A percentile compares a stretch with the other conserved stretches of the same genome.
Conservation (phyloP, 1,284 basidiomycete genomes). For the Somion occarium region DNA sequence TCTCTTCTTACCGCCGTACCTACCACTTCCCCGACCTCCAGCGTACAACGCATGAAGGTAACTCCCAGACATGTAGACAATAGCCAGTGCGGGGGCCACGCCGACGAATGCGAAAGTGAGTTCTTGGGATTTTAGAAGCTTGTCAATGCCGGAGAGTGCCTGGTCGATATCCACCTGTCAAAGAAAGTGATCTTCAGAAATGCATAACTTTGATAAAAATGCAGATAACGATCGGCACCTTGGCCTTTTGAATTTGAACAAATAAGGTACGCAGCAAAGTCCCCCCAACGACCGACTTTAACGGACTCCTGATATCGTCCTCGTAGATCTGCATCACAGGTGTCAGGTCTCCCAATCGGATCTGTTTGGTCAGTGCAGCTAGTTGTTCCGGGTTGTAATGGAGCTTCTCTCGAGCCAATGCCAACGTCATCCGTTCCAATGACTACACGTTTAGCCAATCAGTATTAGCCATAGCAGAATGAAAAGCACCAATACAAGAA, state of each 20-base stretch:
- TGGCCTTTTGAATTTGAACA: conserved; percentile 96
- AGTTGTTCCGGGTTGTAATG: conserved; percentile 61
- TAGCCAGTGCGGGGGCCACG: conserved; percentile 83
- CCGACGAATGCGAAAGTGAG: conserved; percentile 97
- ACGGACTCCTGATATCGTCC: conserved; percentile 82
- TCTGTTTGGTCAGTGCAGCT: conserved; percentile 56
- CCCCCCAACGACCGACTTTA: conserved; percentile 79
- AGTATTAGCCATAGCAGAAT: too few relatives aligned
- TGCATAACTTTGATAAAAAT: neutral
- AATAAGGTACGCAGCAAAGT: conserved; percentile 84
- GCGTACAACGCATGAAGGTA: conserved; percentile 48
- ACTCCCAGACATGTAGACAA: conserved; percentile 69
- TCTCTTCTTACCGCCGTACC: conserved; percentile 47
- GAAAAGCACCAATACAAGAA: neutral
- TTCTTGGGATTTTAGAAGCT: conserved; percentile 91
- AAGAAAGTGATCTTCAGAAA: too few relatives aligned
- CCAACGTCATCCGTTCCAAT: conserved; percentile 88
- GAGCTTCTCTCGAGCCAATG: conserved; percentile 80
- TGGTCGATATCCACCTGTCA: conserved; percentile 86
- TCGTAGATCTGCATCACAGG: conserved; percentile 89
- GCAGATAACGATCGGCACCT: conserved; percentile 44
- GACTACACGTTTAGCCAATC: too few relatives aligned
- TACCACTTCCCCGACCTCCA: conserved; percentile 41
- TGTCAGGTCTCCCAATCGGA: conserved; percentile 83
- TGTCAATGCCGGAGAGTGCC: conserved; percentile 84